Evolutionary conservation across 139 green algal species (phyloP), one percentile per base, ranked within the genome.

Genomic region (Chlamydomonas incerta): DNA sequence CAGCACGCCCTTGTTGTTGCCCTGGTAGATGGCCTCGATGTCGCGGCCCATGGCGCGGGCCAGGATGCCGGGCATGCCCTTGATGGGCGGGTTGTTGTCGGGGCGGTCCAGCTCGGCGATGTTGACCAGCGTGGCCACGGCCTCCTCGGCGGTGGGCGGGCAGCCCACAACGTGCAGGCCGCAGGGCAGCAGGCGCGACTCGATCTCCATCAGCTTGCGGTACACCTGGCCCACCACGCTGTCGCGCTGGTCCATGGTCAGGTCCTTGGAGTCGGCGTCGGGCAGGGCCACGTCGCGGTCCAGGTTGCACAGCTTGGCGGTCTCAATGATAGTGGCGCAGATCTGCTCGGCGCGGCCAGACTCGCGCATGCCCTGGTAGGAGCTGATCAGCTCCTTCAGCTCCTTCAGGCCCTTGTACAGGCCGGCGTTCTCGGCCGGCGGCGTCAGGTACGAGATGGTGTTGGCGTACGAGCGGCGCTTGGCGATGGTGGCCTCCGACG

Each of bases 371-470:
- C 84, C 68, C 79, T 99, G 97, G 93, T 99, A 99, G 57, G 87
- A 95, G 68, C 88, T 86, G 88, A 99, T 99, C 33, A 99, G 93
- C 93, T 99, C 98, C 90, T 96, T 98, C 29, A 99, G 93, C 93
- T 98, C 96, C 93, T 97, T 97, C 41, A 97, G 93, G 26, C 95
- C 95, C 95, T 99, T 99, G 96, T 99, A 99, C 74, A 99, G 94
- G 46, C 97, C 97, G 8, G 97, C 97, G 87, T 99, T 99, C 96
- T 99, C 97, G 67, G 97, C 97, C 28, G 98, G 98, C 15, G 98
- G 98, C 2, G 98, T 99, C 31, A 99, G 94, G 95, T 99, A 99
- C 76, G 94, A 98, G 91, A 99, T 99, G 87, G 98, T 99, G 95
- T 99, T 99, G 87, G 98, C 98, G 90, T 99, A 99, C 33, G 94